Evolutionary conservation across 2,329 filamentous ascomycete species (phyloP).

Genomic region (Aspergillus sp.): DNA sequence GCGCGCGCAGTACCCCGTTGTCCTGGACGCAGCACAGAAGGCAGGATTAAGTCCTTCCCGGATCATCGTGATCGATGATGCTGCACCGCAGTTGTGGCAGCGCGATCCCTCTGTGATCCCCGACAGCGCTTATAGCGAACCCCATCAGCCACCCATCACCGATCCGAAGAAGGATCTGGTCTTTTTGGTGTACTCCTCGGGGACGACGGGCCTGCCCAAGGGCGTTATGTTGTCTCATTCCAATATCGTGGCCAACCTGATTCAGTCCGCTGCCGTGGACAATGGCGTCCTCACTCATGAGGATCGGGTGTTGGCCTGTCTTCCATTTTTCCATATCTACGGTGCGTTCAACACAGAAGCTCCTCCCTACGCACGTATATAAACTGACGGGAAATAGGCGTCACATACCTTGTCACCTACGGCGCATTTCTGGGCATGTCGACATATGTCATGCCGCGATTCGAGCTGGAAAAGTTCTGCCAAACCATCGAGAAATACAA

Average conservation of each 20-base stretch:
- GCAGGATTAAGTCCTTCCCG: slow-evolving; percentile 1
- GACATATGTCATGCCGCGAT: slow-evolving; percentile 8
- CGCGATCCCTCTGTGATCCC: neutral
- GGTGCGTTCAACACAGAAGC: no score
- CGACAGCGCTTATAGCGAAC: neutral
- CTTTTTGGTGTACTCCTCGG: slow-evolving; percentile 24
- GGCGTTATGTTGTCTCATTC: slow-evolving; percentile 13
- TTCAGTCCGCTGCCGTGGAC: neutral
- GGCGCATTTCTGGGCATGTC: slow-evolving; percentile 1
- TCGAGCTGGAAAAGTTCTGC: slow-evolving; percentile 5
- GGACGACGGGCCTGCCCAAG: slow-evolving; percentile 27
- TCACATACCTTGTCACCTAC: slow-evolving; percentile 4
- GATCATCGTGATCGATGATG: slow-evolving; percentile 5
- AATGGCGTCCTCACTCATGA: neutral
- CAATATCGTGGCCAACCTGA: slow-evolving; percentile 10
- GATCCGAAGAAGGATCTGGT: slow-evolving; percentile 2
- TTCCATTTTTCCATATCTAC: slow-evolving; percentile 4
- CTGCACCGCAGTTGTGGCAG: neutral
- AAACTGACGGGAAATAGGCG: no score
- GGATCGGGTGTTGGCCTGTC: neutral
- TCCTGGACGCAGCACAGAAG: slow-evolving; percentile 4
- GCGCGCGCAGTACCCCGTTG: neutral
- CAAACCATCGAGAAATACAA: neutral
- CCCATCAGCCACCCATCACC: neutral
- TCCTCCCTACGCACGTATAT: no score